Percentiles rank a stretch among this genome's conserved stretches.
Conservation (phyloP, 2,329 filamentous ascomycete genomes). For the Aaosphaeria arxii region DNA sequence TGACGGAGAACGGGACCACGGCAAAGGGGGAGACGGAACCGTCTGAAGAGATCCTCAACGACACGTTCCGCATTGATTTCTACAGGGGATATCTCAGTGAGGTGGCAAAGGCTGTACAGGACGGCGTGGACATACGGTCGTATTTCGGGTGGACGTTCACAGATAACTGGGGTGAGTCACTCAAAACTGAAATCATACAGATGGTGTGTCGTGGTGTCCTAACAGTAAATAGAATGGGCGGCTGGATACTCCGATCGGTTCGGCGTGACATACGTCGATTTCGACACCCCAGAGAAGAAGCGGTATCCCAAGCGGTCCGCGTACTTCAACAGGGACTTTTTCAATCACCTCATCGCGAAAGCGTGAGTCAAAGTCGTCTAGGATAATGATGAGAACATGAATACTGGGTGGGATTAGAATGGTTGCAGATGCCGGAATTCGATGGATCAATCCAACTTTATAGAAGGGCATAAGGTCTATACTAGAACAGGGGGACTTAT, state of each 20-base stretch:
- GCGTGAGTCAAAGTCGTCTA: no score
- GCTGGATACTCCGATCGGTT: neutral
- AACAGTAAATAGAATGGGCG: neutral
- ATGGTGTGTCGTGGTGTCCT: neutral
- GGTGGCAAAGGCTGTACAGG: neutral
- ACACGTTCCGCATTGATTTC: neutral
- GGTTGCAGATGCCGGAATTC: no score
- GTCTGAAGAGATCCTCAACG: neutral
- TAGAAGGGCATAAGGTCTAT: no score
- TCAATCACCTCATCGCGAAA: neutral
- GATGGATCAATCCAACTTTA: no score
- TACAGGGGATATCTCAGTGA: neutral
- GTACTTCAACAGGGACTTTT: neutral
- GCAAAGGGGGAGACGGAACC: neutral
- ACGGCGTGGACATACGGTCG: neutral
- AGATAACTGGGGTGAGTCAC: neutral
- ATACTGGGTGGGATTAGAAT: no score
- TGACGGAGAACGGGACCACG: constrained; percentile 45
- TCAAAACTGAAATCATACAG: neutral
- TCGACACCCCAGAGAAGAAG: neutral
- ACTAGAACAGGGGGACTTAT: no score
- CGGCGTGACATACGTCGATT: neutral
- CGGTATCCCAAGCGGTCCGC: neutral
- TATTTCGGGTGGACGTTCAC: neutral
- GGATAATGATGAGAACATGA: no score